A percentile compares a stretch with the other conserved stretches of the same genome.
Conservation (phyloP, 2,329 filamentous ascomycete genomes). For the Raffaelea arxii region DNA sequence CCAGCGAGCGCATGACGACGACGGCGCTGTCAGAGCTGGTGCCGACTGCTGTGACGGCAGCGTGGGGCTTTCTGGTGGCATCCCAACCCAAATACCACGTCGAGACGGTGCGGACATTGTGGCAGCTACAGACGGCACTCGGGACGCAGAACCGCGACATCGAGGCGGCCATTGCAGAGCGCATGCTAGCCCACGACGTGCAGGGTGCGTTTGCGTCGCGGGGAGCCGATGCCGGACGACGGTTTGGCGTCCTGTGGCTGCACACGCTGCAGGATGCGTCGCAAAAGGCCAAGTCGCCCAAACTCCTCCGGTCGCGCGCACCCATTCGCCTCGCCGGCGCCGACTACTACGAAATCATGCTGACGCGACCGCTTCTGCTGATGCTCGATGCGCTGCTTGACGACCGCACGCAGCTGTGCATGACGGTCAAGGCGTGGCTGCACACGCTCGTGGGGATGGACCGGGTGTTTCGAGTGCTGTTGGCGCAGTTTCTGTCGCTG, state of each 20-base stretch:
- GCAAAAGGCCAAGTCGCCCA: constrained; percentile 32
- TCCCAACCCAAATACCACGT: constrained; percentile 86
- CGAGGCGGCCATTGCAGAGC: constrained; percentile 63
- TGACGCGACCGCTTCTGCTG: constrained; percentile 72
- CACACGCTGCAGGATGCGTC: constrained; percentile 58
- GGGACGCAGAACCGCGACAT: constrained; percentile 60
- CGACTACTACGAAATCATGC: constrained; percentile 60
- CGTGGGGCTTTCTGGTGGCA: constrained; percentile 78
- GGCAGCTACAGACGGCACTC: constrained; percentile 71
- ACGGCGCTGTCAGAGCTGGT: constrained; percentile 54
- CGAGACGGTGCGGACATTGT: constrained; percentile 76
- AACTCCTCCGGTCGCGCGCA: constrained; percentile 25
- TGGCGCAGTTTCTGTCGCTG: constrained; percentile 46
- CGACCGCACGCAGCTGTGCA: constrained; percentile 62
- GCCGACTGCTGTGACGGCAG: constrained; percentile 55
- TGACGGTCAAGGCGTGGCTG: constrained; percentile 74
- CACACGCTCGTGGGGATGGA: constrained; percentile 55
- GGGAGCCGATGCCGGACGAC: constrained; percentile 52
- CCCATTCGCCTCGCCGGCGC: constrained; percentile 45
- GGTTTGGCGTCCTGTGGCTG: constrained; percentile 73
- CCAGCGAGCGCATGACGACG: constrained; percentile 38
- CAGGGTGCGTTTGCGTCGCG: constrained; percentile 36
- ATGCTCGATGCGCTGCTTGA: constrained; percentile 70
- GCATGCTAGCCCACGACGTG: constrained; percentile 51
- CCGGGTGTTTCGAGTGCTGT: constrained; percentile 52